Evolutionary conservation across 2,329 filamentous ascomycete species (phyloP).

Genomic region (Colletotrichum orbiculare): DNA sequence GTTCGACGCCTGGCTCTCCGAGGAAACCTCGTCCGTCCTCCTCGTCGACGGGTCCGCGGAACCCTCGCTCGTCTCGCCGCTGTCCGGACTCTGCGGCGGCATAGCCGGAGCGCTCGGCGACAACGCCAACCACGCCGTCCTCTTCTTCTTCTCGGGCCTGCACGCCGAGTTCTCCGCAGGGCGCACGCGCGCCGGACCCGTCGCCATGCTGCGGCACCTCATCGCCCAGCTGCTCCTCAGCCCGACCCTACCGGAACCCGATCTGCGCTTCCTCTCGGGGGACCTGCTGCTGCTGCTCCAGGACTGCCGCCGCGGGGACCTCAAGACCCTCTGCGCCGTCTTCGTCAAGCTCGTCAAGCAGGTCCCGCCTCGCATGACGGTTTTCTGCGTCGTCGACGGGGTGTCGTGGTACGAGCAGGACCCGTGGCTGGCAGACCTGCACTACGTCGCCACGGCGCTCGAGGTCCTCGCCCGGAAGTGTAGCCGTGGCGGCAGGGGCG

Average conservation of each 20-base stretch:
- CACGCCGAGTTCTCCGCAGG: not conserved
- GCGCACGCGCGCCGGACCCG: not conserved
- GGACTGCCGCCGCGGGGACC: not conserved
- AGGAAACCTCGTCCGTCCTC: not conserved
- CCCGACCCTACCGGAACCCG: not conserved
- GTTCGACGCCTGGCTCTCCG: not conserved
- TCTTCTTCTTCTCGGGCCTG: slow-evolving; percentile 4
- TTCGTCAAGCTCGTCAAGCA: slow-evolving; percentile 4
- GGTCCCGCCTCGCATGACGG: not conserved
- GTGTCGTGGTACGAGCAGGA: slow-evolving; percentile 8
- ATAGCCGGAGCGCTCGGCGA: not conserved
- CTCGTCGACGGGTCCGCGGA: not conserved
- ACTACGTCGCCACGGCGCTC: not conserved
- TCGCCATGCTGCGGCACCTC: slow-evolving; percentile 4
- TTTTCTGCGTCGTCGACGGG: slow-evolving; percentile 11
- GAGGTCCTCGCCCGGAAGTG: not conserved
- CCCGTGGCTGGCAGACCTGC: slow-evolving; percentile 1
- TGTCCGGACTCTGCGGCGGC: not conserved
- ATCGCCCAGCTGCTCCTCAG: not conserved
- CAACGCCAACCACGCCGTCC: not conserved
- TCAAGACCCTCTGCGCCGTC: not conserved
- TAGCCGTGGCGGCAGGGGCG: not conserved
- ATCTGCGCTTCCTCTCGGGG: not conserved
- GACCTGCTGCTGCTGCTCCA: not conserved
- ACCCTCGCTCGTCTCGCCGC: not conserved